A percentile compares a stretch with the other conserved stretches of the same genome.
Conservation (phyloP, 768 basidiomycete species). For the Kondoa subrosea region DNA sequence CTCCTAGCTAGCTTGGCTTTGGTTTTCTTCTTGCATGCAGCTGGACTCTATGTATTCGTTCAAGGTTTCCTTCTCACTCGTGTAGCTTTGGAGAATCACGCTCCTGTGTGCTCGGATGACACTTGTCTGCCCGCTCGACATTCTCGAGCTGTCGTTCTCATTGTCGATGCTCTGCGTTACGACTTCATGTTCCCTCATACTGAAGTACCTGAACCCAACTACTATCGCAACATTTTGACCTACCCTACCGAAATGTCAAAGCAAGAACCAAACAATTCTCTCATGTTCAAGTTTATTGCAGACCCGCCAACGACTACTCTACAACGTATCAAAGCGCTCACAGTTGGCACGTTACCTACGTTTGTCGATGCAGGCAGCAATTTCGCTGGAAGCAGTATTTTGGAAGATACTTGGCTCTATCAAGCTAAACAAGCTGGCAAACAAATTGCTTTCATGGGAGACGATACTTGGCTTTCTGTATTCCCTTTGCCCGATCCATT, state of each 20-base stretch:
- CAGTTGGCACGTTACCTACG: conserved; percentile 85
- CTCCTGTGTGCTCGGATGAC: background rate
- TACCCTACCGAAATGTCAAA: conserved; percentile 57
- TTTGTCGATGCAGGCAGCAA: conserved; percentile 88
- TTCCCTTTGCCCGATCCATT: conserved; percentile 53
- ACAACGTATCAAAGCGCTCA: conserved; percentile 84
- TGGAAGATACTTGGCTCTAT: conserved; percentile 70
- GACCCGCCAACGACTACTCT: conserved; percentile 92
- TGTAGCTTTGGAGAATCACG: conserved; percentile 47
- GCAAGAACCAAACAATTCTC: conserved; percentile 49
- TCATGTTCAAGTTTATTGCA: conserved; percentile 73
- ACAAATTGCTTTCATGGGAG: conserved; percentile 78
- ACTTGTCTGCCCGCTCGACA: conserved; percentile 51
- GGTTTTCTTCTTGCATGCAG: conserved; percentile 41
- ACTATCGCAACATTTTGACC: conserved; percentile 69
- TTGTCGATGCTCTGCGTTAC: conserved; percentile 84
- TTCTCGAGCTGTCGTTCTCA: conserved; percentile 59
- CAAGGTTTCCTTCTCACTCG: conserved; percentile 73
- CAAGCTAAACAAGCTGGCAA: conserved; percentile 42
- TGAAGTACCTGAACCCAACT: conserved; percentile 33
- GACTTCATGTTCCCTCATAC: conserved; percentile 65
- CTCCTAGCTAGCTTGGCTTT: conserved; percentile 4
- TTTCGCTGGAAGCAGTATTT: conserved; percentile 69
- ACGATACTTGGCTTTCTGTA: conserved; percentile 87
- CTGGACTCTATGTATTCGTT: conserved; percentile 75